Conservation (phyloP, 208 protist species). For the Acanthamoeba comandoni region DNA sequence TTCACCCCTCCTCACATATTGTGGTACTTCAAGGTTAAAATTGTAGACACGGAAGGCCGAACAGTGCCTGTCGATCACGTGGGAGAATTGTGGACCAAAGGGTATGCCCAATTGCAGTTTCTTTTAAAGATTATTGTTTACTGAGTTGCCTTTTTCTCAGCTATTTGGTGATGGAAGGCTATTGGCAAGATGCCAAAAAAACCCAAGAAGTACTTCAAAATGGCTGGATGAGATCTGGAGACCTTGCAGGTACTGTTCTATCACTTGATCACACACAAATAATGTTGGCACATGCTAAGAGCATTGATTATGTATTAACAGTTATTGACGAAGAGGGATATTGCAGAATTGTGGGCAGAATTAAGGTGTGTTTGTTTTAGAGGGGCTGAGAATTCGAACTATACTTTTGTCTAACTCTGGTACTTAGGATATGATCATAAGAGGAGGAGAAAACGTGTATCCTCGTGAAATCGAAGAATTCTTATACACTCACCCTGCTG, state of each 20-base stretch:
- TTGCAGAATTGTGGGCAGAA: conserved; percentile 83
- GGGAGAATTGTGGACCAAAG: conserved; percentile 85
- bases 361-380: conserved; percentile 73
- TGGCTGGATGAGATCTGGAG: conserved; percentile 87
- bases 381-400: too few species aligned
- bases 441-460: conserved; percentile 89
- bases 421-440: conserved; percentile 89
- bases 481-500: conserved; percentile 77
- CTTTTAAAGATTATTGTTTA: too few species aligned
- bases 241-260: conserved; percentile 71
- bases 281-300: neutral
- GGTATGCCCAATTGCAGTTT: conserved; percentile 66
- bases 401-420: conserved; percentile 35
- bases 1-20: neutral
- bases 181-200: conserved; percentile 79
- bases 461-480: conserved; percentile 87
- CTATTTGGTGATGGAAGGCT: conserved; percentile 86
- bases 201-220: conserved; percentile 75
- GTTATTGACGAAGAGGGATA: conserved; percentile 86
- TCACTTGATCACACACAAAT: neutral
- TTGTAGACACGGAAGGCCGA: conserved; percentile 79
- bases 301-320: too few species aligned
- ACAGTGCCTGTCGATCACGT: conserved; percentile 58
- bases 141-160: conserved; percentile 25
- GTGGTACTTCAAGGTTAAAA: conserved; percentile 69